These are phyloP conservation scores for Solanum bukasovii DNA, from an alignment of 257 asterid genomes.

Conservation along the genomic window DNA sequence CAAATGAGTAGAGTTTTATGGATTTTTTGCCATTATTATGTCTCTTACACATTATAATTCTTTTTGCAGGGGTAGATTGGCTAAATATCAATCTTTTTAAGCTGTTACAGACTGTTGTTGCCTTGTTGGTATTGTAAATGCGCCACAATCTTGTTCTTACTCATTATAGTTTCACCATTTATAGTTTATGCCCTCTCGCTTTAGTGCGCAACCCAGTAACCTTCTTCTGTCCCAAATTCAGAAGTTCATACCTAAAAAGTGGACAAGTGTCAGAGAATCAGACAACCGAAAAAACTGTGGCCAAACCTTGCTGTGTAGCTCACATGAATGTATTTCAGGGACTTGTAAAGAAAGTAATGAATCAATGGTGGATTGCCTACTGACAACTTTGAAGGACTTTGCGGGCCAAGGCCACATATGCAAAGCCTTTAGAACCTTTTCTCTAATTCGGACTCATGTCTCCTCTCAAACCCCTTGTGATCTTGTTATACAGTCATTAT, in stretches of 20 bases:
- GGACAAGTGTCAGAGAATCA: conserved; percentile 26
- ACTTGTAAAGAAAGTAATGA: conserved; percentile 10
- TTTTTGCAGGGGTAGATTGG: neutral
- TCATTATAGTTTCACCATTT: conserved; percentile 6
- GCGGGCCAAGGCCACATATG: conserved; percentile 49
- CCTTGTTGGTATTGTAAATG: conserved; percentile 13
- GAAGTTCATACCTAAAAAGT: conserved; percentile 42
- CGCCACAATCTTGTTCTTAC: conserved; percentile 5
- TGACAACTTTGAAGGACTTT: conserved; percentile 42
- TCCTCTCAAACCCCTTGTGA: conserved; percentile 27
- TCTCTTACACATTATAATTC: neutral
- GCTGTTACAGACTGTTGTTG: neutral
- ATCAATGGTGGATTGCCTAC: conserved; percentile 44
- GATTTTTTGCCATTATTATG: neutral
- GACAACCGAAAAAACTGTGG: neutral
- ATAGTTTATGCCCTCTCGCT: conserved; percentile 31
- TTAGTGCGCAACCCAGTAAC: conserved; percentile 26
- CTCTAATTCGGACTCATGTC: conserved; percentile 34
- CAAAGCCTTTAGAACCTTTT: conserved; percentile 51
- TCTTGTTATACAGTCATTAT: conserved; percentile 34
- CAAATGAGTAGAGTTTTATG: neutral
- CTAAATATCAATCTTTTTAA: neutral
- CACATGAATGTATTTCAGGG: conserved; percentile 5
- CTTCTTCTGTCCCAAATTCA: conserved; percentile 29
- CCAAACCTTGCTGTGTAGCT: neutral